Evolutionary conservation across 768 basidiomycete genomes (phyloP), one percentile per base, ranked within the genome.

Genomic region (Amanita subjunquillea): DNA sequence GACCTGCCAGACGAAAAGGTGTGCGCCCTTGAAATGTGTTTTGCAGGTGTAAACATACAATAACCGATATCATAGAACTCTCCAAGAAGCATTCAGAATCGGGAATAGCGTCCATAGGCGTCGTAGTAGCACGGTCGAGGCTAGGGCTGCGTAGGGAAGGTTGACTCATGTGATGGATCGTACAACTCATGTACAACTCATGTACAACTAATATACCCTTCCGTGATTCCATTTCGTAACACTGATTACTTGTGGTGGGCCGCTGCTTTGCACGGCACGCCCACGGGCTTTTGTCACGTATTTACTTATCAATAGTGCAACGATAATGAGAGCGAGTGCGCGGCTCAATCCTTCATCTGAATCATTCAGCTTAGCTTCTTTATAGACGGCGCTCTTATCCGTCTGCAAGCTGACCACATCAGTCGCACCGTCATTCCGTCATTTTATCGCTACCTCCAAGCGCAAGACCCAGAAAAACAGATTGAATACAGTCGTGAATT

Each of bases 391-490:
- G 83, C 80, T 3, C 72, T 87, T 17, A 73, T 82, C 12, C 78
- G 83, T 10, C 76, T 88, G 15, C 82, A 87, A 62, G 70, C 75
- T 9, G 85, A 88, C 64, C 79, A 83, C 59, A 70, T 85, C 63
- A 82, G 76, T 53, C 81, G 85, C 4, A 61, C 67, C 5, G 62
- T 88, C 37, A 73, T 89, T 3, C 85, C 87, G 5, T 73, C 82
- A 0, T 89, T 88, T 65, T 88, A 88, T 59, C 78, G 84, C 27
- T 87, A 74, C 58, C 72, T 89, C 25, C 85, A 88, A 67, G 81
- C 83, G 0, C 86, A 85, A 65, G 79, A 79, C 6, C 49, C 61
- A 8, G 64, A 63, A 2, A 71, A 76, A 1, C 84, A 86, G 60
- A 73, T 74, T 45, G 66, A 71, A 22, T 63, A 60, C 2, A 79